phyloP scores from a whole-genome alignment of 805 yeast species.

The Myxozyma vanderwaltii region DNA sequence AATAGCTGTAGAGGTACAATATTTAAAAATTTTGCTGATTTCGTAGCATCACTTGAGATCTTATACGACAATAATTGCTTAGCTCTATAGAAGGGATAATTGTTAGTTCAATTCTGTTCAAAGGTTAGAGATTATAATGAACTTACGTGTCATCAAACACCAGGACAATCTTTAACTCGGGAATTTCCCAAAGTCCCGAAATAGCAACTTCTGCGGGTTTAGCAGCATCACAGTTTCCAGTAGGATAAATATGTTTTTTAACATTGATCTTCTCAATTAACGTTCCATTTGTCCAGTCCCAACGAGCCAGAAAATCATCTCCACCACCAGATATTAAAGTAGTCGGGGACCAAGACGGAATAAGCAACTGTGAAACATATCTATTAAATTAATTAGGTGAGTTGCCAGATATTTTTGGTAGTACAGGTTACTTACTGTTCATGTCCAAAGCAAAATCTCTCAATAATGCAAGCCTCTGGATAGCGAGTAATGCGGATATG shows the following conservation, averaged over 20 bases:
- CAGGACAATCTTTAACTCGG: slow-evolving; percentile 42
- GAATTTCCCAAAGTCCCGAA: slow-evolving; percentile 33
- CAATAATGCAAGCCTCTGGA: slow-evolving; percentile 77
- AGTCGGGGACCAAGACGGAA: slow-evolving; percentile 55
- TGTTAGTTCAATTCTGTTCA: too few species aligned
- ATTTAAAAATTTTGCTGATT: slow-evolving; percentile 42
- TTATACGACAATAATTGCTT: slow-evolving; percentile 15
- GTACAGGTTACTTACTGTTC: slow-evolving; percentile 53
- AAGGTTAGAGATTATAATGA: too few species aligned
- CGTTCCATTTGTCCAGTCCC: slow-evolving; percentile 74
- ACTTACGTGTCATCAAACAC: slow-evolving; percentile 52
- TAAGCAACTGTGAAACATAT: slow-evolving; percentile 59
- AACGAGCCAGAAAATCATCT: slow-evolving; percentile 67
- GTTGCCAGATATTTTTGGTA: neutral
- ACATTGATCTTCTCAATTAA: slow-evolving; percentile 52
- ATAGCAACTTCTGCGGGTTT: slow-evolving; percentile 44
- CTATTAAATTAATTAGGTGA: slow-evolving; percentile 1
- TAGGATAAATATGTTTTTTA: slow-evolving; percentile 45
- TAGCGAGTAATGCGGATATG: slow-evolving; percentile 82
- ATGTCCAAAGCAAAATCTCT: slow-evolving; percentile 86
- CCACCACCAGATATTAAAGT: slow-evolving; percentile 87
- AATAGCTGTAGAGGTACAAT: slow-evolving; percentile 34
- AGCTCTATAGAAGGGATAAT: neutral
- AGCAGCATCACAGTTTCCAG: slow-evolving; percentile 61
- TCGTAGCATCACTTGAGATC: slow-evolving; percentile 32